Percentiles rank a stretch among this genome's conserved stretches.
These are phyloP conservation scores for Spongispora temasekensis DNA, from an alignment of 1,284 basidiomycete species.

Conservation along the genomic window DNA sequence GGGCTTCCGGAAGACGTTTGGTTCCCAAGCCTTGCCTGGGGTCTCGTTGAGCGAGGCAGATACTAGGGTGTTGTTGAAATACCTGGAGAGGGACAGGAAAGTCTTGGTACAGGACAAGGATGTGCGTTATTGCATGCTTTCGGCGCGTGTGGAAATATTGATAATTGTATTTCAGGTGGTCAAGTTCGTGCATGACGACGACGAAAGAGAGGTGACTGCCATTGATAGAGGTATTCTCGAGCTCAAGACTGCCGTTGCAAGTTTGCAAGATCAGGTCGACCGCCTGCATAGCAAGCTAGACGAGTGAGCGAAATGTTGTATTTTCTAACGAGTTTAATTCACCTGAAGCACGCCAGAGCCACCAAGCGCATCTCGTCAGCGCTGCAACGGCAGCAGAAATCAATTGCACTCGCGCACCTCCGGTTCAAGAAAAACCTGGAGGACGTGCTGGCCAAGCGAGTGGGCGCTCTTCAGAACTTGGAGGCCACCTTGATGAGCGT, in stretches of 20 bases:
- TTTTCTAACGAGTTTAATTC: background rate
- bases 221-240: slow-evolving; percentile 78
- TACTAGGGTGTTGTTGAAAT: slow-evolving; percentile 70
- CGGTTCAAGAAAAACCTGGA: slow-evolving; percentile 81
- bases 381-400: slow-evolving; percentile 69
- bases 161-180: slow-evolving; percentile 52
- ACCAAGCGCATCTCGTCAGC: slow-evolving; percentile 66
- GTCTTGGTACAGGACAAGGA: slow-evolving; percentile 64
- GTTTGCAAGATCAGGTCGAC: slow-evolving; percentile 68
- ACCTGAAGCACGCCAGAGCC: slow-evolving; percentile 46
- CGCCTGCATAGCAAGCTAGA: slow-evolving; percentile 67
- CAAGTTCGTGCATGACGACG: slow-evolving; percentile 63
- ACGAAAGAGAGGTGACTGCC: slow-evolving; percentile 55
- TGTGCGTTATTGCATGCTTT: slow-evolving; percentile 42
- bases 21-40: slow-evolving; percentile 44
- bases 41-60: slow-evolving; percentile 59
- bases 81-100: slow-evolving; percentile 75
- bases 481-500: slow-evolving; percentile 78
- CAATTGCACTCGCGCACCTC: slow-evolving; percentile 74
- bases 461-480: slow-evolving; percentile 74
- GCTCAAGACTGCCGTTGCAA: slow-evolving; percentile 65
- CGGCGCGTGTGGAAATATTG: background rate
- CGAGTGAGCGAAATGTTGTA: slow-evolving; percentile 45
- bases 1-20: slow-evolving; percentile 65
- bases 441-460: slow-evolving; percentile 73